Conservation (phyloP, 345 rosid genomes). For the Physaria fendleri region DNA sequence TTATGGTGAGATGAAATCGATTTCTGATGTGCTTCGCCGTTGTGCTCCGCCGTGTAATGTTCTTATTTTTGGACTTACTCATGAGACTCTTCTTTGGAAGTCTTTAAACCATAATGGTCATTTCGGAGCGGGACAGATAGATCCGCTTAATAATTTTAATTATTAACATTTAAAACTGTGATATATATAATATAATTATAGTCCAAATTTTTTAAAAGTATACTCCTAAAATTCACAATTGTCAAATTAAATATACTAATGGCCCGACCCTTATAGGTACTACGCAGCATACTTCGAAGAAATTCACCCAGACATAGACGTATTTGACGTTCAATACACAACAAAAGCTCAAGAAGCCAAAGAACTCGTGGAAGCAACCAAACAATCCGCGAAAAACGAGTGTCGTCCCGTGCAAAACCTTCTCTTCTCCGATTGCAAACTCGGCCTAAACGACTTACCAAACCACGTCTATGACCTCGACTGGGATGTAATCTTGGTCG, state of each 20-base stretch:
- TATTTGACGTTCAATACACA: slow-evolving; percentile 88
- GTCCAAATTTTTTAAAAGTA: too few relatives aligned
- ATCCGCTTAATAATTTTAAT: too few relatives aligned
- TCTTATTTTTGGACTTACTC: slow-evolving; percentile 84
- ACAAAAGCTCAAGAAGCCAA: slow-evolving; percentile 54
- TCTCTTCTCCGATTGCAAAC: slow-evolving; percentile 77
- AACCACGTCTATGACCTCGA: slow-evolving; percentile 90
- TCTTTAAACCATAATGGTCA: slow-evolving; percentile 79
- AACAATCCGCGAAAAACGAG: slow-evolving; percentile 55
- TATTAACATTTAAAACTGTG: too few relatives aligned
- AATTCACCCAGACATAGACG: slow-evolving; percentile 83
- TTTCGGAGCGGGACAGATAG: too few relatives aligned
- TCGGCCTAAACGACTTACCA: slow-evolving; percentile 83
- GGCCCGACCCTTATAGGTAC: too few relatives aligned
- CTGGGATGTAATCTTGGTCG: slow-evolving; percentile 88
- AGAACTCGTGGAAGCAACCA: slow-evolving; percentile 50
- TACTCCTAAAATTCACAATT: too few relatives aligned
- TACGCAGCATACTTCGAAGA: slow-evolving; percentile 91
- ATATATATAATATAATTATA: too few relatives aligned
- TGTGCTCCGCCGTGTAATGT: slow-evolving; percentile 82
- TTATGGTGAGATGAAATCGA: slow-evolving; percentile 58
- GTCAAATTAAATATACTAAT: too few relatives aligned
- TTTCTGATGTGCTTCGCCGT: slow-evolving; percentile 77
- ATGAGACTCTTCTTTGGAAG: slow-evolving; percentile 92
- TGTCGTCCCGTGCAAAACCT: slow-evolving; percentile 91